Evolutionary conservation across 2,329 filamentous ascomycete species (phyloP).

Genomic region (Huntiella decipiens): DNA sequence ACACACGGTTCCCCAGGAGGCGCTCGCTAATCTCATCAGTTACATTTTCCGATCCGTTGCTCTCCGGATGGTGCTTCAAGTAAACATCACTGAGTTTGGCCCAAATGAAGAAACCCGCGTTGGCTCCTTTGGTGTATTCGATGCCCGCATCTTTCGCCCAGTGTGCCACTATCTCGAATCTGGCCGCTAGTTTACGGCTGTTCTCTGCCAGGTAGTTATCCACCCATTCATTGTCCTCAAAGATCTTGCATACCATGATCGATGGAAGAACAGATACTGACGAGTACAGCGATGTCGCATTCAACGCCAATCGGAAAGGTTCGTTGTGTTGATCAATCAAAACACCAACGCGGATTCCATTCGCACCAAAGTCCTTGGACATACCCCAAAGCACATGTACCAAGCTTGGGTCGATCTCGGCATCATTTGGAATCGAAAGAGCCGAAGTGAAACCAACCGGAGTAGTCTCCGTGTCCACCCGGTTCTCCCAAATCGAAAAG

Average conservation of each 20-base stretch:
- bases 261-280: constrained; percentile 27
- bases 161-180: constrained; percentile 20
- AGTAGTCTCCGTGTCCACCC: constrained; percentile 14
- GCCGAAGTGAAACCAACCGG: constrained; percentile 25
- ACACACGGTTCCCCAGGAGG: constrained; percentile 18
- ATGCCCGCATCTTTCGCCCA: constrained; percentile 24
- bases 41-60: constrained; percentile 12
- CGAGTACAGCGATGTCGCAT: constrained; percentile 22
- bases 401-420: constrained; percentile 27
- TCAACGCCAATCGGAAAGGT: constrained; percentile 21
- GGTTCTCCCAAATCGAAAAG: constrained; percentile 29
- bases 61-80: constrained; percentile 11
- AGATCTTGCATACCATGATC: constrained; percentile 21
- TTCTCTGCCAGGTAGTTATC: constrained; percentile 27
- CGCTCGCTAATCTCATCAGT: constrained; percentile 15
- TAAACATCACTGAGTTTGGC: constrained; percentile 24
- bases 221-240: constrained; percentile 26
- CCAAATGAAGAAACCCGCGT: constrained; percentile 38
- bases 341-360: constrained; percentile 32
- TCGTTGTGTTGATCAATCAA: constrained; percentile 29
- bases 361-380: constrained; percentile 36
- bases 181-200: constrained; percentile 19
- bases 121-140: constrained; percentile 25
- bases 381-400: constrained; percentile 32
- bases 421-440: constrained; percentile 24